Conservation (phyloP, 306 rosid species). For the Cucurbita ficifolia region DNA sequence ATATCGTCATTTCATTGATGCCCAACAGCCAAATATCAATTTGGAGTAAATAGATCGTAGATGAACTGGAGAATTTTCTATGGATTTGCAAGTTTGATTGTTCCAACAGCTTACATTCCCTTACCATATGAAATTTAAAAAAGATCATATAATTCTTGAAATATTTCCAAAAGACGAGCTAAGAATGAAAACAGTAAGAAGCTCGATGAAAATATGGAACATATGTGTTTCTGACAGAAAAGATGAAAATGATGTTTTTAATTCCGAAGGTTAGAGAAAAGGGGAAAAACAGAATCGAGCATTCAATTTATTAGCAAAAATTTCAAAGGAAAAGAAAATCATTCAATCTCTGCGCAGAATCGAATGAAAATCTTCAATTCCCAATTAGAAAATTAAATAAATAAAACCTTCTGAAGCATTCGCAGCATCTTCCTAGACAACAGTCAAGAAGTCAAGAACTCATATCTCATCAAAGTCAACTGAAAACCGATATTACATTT, state of each 20-base stretch:
- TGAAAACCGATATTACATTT: background rate
- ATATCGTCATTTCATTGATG: background rate
- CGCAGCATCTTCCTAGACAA: background rate
- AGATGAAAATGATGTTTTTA: background rate
- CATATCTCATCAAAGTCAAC: background rate
- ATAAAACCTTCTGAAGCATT: background rate
- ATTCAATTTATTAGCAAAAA: background rate
- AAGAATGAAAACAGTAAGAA: background rate
- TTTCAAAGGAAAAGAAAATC: background rate
- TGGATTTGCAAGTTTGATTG: background rate
- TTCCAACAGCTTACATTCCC: background rate
- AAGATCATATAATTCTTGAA: background rate
- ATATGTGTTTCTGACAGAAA: background rate
- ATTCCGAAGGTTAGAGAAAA: background rate
- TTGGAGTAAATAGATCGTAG: background rate
- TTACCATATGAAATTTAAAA: background rate
- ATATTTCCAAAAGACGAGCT: background rate
- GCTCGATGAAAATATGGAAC: background rate
- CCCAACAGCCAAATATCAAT: background rate
- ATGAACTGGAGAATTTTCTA: background rate
- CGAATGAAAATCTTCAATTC: background rate
- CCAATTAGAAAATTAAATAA: background rate
- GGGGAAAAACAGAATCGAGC: background rate
- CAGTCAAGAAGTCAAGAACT: background rate
- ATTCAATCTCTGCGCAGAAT: background rate